These are phyloP conservation scores for Aspergillus spinulosporus DNA, from an alignment of 2,329 filamentous ascomycete species.

Conservation along the genomic window DNA sequence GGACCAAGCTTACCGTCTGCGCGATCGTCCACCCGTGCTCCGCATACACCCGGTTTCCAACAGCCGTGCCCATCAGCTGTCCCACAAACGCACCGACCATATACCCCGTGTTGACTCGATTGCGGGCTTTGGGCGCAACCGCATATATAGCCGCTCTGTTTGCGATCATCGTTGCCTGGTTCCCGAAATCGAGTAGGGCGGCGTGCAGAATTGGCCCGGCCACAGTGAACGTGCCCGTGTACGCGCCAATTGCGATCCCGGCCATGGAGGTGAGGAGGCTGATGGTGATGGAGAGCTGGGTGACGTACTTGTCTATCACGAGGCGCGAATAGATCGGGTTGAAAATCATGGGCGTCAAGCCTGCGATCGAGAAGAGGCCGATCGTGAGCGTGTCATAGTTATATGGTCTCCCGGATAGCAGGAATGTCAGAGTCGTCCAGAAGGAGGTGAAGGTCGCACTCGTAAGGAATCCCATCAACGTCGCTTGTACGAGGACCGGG, in stretches of 20 bases:
- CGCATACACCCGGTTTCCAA: slow-evolving; percentile 59
- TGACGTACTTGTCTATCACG: slow-evolving; percentile 69
- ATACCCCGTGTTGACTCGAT: slow-evolving; percentile 77
- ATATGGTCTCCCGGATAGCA: slow-evolving; percentile 70
- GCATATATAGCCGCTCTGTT: slow-evolving; percentile 70
- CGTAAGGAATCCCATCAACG: slow-evolving; percentile 64
- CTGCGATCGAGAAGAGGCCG: slow-evolving; percentile 76
- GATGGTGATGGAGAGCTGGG: slow-evolving; percentile 66
- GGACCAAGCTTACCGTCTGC: slow-evolving; percentile 58
- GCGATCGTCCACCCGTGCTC: slow-evolving; percentile 57
- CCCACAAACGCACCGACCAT: slow-evolving; percentile 76
- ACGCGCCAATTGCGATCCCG: slow-evolving; percentile 68
- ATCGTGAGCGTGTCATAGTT: slow-evolving; percentile 67
- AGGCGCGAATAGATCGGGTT: slow-evolving; percentile 69
- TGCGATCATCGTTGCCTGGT: slow-evolving; percentile 69
- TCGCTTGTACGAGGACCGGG: slow-evolving; percentile 69
- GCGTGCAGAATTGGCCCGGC: slow-evolving; percentile 73
- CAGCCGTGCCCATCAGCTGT: slow-evolving; percentile 69
- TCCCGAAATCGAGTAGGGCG: slow-evolving; percentile 67
- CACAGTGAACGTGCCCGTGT: slow-evolving; percentile 64
- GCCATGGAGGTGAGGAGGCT: slow-evolving; percentile 60
- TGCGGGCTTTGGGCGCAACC: slow-evolving; percentile 69
- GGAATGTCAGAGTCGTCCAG: slow-evolving; percentile 78
- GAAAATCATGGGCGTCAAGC: slow-evolving; percentile 66
- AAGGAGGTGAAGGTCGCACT: slow-evolving; percentile 64